phyloP scores from a whole-genome alignment of 2,329 filamentous ascomycete species.

The Aspergillus sclerotialis region DNA sequence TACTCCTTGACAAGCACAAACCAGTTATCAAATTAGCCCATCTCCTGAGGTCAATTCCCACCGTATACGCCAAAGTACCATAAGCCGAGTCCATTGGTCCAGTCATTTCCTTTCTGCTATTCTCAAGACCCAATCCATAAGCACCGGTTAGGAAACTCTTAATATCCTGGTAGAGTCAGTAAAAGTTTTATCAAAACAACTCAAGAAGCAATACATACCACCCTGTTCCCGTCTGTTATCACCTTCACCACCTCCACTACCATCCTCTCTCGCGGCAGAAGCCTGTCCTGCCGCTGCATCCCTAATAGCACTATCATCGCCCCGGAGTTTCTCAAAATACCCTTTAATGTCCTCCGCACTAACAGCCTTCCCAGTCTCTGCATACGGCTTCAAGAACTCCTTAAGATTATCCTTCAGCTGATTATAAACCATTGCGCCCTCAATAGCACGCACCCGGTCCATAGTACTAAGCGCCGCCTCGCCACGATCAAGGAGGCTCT shows the following conservation, averaged over 20 bases:
- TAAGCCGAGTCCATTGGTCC: neutral
- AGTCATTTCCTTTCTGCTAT: neutral
- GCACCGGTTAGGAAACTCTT: neutral
- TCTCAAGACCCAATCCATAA: neutral
- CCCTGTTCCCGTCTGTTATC: constrained; percentile 41
- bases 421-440: constrained; percentile 98
- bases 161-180: too few relatives aligned
- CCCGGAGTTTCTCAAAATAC: constrained; percentile 90
- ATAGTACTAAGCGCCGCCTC: constrained; percentile 88
- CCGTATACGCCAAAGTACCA: neutral
- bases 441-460: constrained; percentile 86
- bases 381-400: constrained; percentile 87
- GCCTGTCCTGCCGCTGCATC: constrained; percentile 52
- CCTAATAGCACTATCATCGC: constrained; percentile 69
- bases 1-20: too few relatives aligned
- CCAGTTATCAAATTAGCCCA: too few relatives aligned
- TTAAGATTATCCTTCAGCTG: constrained; percentile 94
- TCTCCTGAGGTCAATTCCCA: neutral
- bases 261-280: constrained; percentile 26
- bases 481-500: constrained; percentile 80
- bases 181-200: neutral
- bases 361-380: constrained; percentile 80
- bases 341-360: constrained; percentile 93
- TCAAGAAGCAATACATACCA: constrained; percentile 30
- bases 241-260: constrained; percentile 20